These are phyloP conservation scores for Waltiozyma solani DNA, from an alignment of 1,139 yeast species.

Conservation along the genomic window DNA sequence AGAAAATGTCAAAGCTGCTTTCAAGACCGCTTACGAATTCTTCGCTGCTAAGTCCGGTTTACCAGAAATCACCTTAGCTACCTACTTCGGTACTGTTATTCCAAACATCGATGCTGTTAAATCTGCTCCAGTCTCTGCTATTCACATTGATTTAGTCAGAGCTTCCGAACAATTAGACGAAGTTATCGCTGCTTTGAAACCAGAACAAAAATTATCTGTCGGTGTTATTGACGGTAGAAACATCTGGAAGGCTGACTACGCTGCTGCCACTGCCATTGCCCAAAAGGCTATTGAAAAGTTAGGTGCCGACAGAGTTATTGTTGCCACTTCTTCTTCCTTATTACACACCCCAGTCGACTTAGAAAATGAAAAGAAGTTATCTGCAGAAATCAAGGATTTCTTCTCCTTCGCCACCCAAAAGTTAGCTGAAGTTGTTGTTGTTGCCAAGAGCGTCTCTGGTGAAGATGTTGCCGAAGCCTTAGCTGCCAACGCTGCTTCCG, in stretches of 20 bases:
- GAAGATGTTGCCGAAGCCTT: slow-evolving; percentile 56
- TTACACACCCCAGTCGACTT: slow-evolving; percentile 98
- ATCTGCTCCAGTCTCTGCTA: slow-evolving; percentile 86
- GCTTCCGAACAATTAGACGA: slow-evolving; percentile 92
- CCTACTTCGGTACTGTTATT: slow-evolving; percentile 97
- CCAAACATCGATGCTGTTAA: slow-evolving; percentile 89
- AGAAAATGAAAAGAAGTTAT: slow-evolving; percentile 81
- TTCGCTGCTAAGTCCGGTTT: slow-evolving; percentile 52
- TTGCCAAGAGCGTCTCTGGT: slow-evolving; percentile 84
- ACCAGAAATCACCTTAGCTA: slow-evolving; percentile 75
- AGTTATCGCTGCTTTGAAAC: slow-evolving; percentile 54
- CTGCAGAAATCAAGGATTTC: slow-evolving; percentile 91
- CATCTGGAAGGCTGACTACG: slow-evolving; percentile 95
- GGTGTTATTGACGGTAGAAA: slow-evolving; percentile 99
- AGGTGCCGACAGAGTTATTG: slow-evolving; percentile 83
- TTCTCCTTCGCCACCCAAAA: slow-evolving; percentile 98
- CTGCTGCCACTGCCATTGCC: slow-evolving; percentile 76
- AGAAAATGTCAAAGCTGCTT: slow-evolving; percentile 72
- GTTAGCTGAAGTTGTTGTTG: slow-evolving; percentile 78
- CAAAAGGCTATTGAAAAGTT: slow-evolving; percentile 74
- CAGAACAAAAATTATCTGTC: slow-evolving; percentile 75
- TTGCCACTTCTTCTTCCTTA: slow-evolving; percentile 92
- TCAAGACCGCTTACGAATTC: slow-evolving; percentile 74
- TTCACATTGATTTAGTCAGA: slow-evolving; percentile 96
- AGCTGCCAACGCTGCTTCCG: slow-evolving; percentile 79